Percentiles rank a stretch among this genome's conserved stretches.
Evolutionary conservation across 768 basidiomycete species (phyloP).

Genomic region (Suillus sp.): DNA sequence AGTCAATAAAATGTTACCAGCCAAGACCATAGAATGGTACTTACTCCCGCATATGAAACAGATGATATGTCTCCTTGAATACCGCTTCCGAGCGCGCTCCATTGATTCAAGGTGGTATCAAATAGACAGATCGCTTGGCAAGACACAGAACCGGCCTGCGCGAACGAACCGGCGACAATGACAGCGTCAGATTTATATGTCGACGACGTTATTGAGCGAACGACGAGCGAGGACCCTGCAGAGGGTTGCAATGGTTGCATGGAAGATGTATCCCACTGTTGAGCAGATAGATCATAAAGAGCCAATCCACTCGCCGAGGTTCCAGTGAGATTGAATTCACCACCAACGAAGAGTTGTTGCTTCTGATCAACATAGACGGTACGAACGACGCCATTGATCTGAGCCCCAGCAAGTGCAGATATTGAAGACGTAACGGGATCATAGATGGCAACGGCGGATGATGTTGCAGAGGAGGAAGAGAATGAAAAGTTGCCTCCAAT

Average conservation of each 20-base stretch:
- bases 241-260: conserved; percentile 62
- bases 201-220: conserved; percentile 71
- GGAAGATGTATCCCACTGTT: conserved; percentile 61
- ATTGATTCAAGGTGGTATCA: conserved; percentile 68
- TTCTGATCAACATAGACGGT: conserved; percentile 66
- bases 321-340: conserved; percentile 71
- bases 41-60: conserved; percentile 79
- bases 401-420: conserved; percentile 57
- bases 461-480: conserved; percentile 39
- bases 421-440: conserved; percentile 52
- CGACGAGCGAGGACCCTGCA: conserved; percentile 56
- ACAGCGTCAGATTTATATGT: conserved; percentile 59
- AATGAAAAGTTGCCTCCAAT: conserved; percentile 92
- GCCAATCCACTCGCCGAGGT: conserved; percentile 68
- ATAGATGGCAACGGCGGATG: conserved; percentile 72
- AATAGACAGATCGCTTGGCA: conserved; percentile 83
- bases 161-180: conserved; percentile 88
- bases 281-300: conserved; percentile 70
- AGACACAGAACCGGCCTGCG: conserved; percentile 68
- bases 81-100: conserved; percentile 79
- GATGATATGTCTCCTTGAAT: conserved; percentile 80
- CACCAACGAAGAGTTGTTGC: conserved; percentile 79
- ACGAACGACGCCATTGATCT: conserved; percentile 75
- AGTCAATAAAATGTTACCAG: conserved; percentile 11
- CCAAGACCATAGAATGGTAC: conserved; percentile 27